phyloP scores from a whole-genome alignment of 1,284 basidiomycete species.

The Mrakiaceae sp. region DNA sequence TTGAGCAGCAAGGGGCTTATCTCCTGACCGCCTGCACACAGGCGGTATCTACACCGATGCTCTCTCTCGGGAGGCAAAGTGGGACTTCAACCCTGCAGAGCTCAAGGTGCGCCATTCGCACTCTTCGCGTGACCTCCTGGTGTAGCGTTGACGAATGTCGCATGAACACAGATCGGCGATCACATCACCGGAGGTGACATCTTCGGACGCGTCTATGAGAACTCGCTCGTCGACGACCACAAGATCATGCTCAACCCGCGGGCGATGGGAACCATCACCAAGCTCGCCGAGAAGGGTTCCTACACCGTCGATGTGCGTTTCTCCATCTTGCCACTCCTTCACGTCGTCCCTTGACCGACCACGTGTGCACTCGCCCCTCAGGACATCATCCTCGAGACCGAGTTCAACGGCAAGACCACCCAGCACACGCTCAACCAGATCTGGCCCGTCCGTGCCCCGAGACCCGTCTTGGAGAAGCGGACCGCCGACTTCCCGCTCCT shows the following conservation, averaged over 20 bases:
- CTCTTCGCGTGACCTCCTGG: constrained; percentile 3
- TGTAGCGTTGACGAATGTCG: constrained; percentile 6
- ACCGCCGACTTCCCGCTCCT: constrained; percentile 85
- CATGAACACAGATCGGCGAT: constrained; percentile 54
- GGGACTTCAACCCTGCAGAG: constrained; percentile 88
- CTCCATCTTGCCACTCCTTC: constrained; percentile 2
- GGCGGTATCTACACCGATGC: constrained; percentile 92
- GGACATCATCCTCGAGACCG: constrained; percentile 93
- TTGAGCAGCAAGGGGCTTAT: not conserved
- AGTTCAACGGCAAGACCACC: constrained; percentile 91
- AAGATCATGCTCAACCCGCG: constrained; percentile 94
- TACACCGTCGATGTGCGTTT: constrained; percentile 74
- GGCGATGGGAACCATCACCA: constrained; percentile 87
- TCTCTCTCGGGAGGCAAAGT: constrained; percentile 74
- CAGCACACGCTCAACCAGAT: constrained; percentile 94
- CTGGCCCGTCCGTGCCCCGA: constrained; percentile 97
- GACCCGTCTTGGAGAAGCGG: constrained; percentile 88
- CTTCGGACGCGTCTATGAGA: constrained; percentile 91
- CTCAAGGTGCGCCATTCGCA: constrained; percentile 48
- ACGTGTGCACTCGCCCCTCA: constrained; percentile 27
- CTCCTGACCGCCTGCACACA: constrained; percentile 13
- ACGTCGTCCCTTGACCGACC: not conserved
- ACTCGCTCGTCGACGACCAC: constrained; percentile 90
- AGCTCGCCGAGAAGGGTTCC: constrained; percentile 86
- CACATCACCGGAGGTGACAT: constrained; percentile 96